A percentile compares a stretch with the other conserved stretches of the same genome.
phyloP scores from a whole-genome alignment of 805 yeast genomes.

The Wickerhamomyces canadensis region DNA sequence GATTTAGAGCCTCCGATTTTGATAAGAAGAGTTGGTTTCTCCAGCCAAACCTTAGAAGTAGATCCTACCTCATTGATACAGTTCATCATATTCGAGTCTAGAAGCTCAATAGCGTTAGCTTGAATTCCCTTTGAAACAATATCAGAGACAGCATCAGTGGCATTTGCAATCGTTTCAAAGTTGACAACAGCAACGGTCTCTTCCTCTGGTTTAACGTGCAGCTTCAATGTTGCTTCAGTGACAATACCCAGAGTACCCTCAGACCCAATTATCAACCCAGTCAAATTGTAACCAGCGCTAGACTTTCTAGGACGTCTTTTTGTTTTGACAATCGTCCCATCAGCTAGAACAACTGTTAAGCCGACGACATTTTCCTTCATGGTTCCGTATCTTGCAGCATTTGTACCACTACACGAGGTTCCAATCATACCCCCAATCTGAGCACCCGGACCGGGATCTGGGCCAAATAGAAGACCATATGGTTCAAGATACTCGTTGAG shows the following conservation, averaged over 20 bases:
- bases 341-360: slow-evolving; percentile 72
- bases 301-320: slow-evolving; percentile 71
- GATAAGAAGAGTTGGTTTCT: slow-evolving; percentile 56
- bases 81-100: slow-evolving; percentile 69
- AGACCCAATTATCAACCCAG: slow-evolving; percentile 68
- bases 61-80: slow-evolving; percentile 55
- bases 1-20: slow-evolving; percentile 52
- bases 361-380: slow-evolving; percentile 69
- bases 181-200: slow-evolving; percentile 68
- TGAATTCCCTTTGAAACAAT: slow-evolving; percentile 57
- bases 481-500: slow-evolving; percentile 46
- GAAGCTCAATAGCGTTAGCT: slow-evolving; percentile 69
- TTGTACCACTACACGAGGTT: slow-evolving; percentile 76
- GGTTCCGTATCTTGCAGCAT: slow-evolving; percentile 75
- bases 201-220: slow-evolving; percentile 57
- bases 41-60: slow-evolving; percentile 48
- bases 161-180: slow-evolving; percentile 63
- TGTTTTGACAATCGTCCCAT: slow-evolving; percentile 73
- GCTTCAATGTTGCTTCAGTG: slow-evolving; percentile 69
- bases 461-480: slow-evolving; percentile 58
- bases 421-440: slow-evolving; percentile 75
- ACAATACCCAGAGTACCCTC: slow-evolving; percentile 80
- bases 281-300: slow-evolving; percentile 75
- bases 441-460: slow-evolving; percentile 80
- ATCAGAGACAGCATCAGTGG: slow-evolving; percentile 62